Percentiles rank a stretch among this genome's conserved stretches.
These are phyloP conservation scores for Trebouxia gelatinosa DNA, from an alignment of 163 green algal genomes.

Conservation along the genomic window DNA sequence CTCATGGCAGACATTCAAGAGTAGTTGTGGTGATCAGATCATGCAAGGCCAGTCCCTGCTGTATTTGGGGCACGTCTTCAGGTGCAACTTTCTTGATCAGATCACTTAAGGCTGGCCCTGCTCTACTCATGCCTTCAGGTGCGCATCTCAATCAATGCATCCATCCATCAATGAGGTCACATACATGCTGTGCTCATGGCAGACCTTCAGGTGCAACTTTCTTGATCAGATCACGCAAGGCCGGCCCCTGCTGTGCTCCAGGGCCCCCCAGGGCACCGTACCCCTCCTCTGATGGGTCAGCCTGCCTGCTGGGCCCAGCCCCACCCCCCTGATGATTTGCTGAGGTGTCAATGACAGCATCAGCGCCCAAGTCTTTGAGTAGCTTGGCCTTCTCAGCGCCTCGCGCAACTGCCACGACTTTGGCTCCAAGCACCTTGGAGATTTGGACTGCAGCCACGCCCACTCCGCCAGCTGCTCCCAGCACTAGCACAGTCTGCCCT, in stretches of 20 bases:
- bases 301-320: background rate
- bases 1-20: too few relatives aligned
- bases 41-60: too few relatives aligned
- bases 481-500: conserved; percentile 80
- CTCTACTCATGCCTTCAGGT: too few relatives aligned
- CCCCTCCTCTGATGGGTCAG: conserved; percentile 15
- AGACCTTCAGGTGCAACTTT: conserved; percentile 24
- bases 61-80: too few relatives aligned
- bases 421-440: conserved; percentile 48
- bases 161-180: too few relatives aligned
- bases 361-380: conserved; percentile 59
- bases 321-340: conserved; percentile 25
- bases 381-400: conserved; percentile 62
- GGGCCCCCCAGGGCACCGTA: conserved; percentile 22
- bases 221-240: conserved; percentile 20
- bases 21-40: too few relatives aligned
- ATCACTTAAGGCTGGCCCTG: too few relatives aligned
- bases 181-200: too few relatives aligned
- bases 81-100: conserved; percentile 26
- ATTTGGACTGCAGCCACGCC: conserved; percentile 81
- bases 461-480: conserved; percentile 83
- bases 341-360: conserved; percentile 70
- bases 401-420: conserved; percentile 67
- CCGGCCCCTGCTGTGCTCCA: conserved; percentile 2
- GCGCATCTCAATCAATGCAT: too few relatives aligned